Conservation (phyloP, 768 basidiomycete species). For the Hygrophorus russula region DNA sequence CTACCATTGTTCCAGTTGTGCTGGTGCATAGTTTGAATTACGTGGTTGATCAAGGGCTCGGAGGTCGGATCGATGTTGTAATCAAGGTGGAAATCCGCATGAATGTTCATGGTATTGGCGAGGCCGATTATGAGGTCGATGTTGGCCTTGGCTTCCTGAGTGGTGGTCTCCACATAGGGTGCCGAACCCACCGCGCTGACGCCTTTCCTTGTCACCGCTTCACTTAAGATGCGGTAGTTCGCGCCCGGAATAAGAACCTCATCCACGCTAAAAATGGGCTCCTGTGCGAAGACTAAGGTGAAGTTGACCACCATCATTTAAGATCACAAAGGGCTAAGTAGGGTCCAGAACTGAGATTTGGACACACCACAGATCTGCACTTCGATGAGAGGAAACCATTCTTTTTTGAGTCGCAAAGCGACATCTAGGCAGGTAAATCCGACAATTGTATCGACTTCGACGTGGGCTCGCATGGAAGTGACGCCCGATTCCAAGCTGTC, state of each 20-base stretch:
- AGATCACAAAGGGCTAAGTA: no score
- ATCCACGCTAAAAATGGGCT: constrained; percentile 34
- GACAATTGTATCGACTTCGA: constrained; percentile 51
- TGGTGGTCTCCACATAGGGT: no score
- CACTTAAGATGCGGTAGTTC: constrained; percentile 34
- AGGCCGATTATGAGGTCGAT: constrained; percentile 40
- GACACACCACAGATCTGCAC: constrained; percentile 45
- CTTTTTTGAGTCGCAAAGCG: constrained; percentile 34
- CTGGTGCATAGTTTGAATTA: constrained; percentile 27
- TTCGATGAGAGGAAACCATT: constrained; percentile 35
- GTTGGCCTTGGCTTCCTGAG: no score
- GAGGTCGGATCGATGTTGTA: constrained; percentile 44
- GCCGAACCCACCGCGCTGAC: constrained; percentile 52
- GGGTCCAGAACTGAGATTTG: not conserved
- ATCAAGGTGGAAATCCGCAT: constrained; percentile 59
- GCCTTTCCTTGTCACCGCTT: constrained; percentile 26
- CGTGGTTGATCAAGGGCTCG: constrained; percentile 45
- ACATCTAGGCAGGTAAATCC: constrained; percentile 41
- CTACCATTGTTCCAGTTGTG: not conserved
- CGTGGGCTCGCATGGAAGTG: constrained; percentile 56
- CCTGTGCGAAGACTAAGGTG: constrained; percentile 47
- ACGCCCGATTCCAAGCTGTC: constrained; percentile 54
- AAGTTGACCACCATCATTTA: not conserved
- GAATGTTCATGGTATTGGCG: constrained; percentile 28
- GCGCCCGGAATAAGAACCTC: constrained; percentile 24